Evolutionary conservation across 768 basidiomycete genomes (phyloP), one percentile per base, ranked within the genome.

Genomic region (Kwoniella sp.): DNA sequence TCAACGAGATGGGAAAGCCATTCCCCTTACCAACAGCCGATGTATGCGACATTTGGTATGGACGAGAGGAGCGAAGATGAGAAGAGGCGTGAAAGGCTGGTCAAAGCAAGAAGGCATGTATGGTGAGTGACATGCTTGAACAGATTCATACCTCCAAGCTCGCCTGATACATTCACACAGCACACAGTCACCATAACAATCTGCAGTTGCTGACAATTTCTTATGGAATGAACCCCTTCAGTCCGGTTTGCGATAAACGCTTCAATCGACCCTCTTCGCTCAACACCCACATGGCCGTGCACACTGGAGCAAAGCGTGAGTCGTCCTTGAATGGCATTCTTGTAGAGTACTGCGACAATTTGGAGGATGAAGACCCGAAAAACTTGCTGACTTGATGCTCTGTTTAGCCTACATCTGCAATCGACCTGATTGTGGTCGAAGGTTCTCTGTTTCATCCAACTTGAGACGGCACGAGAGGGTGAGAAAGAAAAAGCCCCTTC

Each of bases 281-380:
- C 19, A 65, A 68, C 13, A 75, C 78, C 1, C 78, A 79, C 62
- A 76, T 77, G 73, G 56, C 73, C 1, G 78, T 79, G 9, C 78
- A 79, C 48, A 79, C 78, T 10, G 77, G 78, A 5, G 75, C 70
- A 21, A 77, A 74, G 52, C 78, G 78, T 77, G 59, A 60, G 58
- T 44, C 19, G 29, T 22, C 10, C 13, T n/a, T n/a, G n/a, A n/a
- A n/a, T n/a, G n/a, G n/a, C n/a, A n/a, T n/a, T n/a, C n/a, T n/a
- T n/a, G n/a, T n/a, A n/a, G n/a, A n/a, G n/a, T n/a, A n/a, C n/a
- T n/a, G n/a, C n/a, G n/a, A n/a, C n/a, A n/a, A n/a, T n/a, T n/a
- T n/a, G n/a, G n/a, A n/a, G n/a, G n/a, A n/a, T n/a, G n/a, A n/a
- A n/a, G n/a, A n/a, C n/a, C n/a, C n/a, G n/a, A n/a, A n/a, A n/a